Conservation (phyloP, 345 rosid genomes). For the Stellera chamaejasme region DNA sequence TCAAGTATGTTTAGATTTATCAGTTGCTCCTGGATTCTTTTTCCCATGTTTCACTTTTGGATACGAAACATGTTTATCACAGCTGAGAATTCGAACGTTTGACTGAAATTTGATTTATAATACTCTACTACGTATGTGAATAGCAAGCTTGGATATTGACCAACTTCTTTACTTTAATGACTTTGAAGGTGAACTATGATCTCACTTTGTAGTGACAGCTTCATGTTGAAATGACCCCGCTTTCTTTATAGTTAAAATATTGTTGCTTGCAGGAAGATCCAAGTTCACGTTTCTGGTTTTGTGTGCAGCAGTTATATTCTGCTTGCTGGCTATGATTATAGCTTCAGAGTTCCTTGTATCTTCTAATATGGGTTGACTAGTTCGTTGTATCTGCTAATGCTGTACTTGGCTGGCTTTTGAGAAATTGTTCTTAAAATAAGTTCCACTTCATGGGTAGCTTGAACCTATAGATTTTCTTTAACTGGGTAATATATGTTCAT, state of each 20-base stretch:
- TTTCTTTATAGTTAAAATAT: neutral
- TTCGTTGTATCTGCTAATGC: neutral
- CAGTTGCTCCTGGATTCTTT: slow-evolving; percentile 1
- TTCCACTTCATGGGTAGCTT: slow-evolving; percentile 3
- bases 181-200: too few relatives aligned
- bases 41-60: neutral
- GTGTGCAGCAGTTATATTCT: too few relatives aligned
- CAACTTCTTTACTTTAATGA: too few relatives aligned
- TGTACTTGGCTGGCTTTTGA: slow-evolving; percentile 4
- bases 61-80: neutral
- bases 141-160: too few relatives aligned
- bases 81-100: neutral
- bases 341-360: neutral
- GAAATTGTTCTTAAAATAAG: slow-evolving; percentile 1
- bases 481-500: slow-evolving; percentile 7
- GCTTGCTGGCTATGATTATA: neutral
- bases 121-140: too few relatives aligned
- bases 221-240: neutral
- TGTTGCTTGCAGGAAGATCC: neutral
- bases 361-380: neutral
- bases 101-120: too few relatives aligned
- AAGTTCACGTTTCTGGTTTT: too few relatives aligned
- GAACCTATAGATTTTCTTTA: neutral
- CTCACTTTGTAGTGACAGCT: too few relatives aligned
- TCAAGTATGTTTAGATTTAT: slow-evolving; percentile 45